These are phyloP conservation scores for Globisporangium solare DNA, from an alignment of 352 stramenopile genomes.

Conservation along the genomic window DNA sequence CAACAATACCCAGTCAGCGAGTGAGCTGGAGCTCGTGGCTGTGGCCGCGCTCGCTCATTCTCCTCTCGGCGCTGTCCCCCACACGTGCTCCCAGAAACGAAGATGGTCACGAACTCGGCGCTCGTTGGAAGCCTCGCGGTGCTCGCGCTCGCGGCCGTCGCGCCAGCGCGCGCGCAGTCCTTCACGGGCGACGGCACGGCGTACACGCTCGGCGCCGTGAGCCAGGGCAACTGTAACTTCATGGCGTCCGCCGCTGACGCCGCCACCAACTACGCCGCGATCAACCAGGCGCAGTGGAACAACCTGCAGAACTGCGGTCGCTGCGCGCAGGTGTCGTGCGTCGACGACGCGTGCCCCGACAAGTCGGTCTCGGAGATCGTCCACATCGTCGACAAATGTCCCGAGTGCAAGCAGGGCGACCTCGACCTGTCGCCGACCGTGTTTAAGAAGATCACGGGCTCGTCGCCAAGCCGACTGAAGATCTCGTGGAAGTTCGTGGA, in stretches of 20 bases:
- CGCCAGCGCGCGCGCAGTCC: constrained; percentile 5
- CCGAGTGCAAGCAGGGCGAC: constrained; percentile 60
- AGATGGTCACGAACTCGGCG: constrained; percentile 4
- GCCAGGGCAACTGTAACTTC: constrained; percentile 47
- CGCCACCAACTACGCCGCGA: constrained; percentile 35
- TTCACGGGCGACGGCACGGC: constrained; percentile 37
- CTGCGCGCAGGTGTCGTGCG: constrained; percentile 50
- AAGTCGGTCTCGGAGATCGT: constrained; percentile 46
- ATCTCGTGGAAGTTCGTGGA: constrained; percentile 71
- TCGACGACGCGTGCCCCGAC: constrained; percentile 44
- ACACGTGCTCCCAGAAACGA: neutral
- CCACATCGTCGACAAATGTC: constrained; percentile 69
- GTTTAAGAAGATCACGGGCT: constrained; percentile 65
- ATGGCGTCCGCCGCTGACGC: constrained; percentile 30
- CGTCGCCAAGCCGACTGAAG: constrained; percentile 41
- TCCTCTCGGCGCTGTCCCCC: neutral
- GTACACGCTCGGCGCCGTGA: constrained; percentile 32
- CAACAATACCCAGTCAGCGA: neutral
- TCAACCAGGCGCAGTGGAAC: constrained; percentile 49
- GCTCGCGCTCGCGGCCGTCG: neutral
- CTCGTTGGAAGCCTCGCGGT: constrained; percentile 1
- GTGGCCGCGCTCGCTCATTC: neutral
- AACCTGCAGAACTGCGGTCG: constrained; percentile 30
- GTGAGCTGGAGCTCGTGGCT: neutral
- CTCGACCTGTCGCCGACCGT: constrained; percentile 68